These are phyloP conservation scores for Cicer bijugum DNA, from an alignment of 306 rosid species.

Conservation along the genomic window DNA sequence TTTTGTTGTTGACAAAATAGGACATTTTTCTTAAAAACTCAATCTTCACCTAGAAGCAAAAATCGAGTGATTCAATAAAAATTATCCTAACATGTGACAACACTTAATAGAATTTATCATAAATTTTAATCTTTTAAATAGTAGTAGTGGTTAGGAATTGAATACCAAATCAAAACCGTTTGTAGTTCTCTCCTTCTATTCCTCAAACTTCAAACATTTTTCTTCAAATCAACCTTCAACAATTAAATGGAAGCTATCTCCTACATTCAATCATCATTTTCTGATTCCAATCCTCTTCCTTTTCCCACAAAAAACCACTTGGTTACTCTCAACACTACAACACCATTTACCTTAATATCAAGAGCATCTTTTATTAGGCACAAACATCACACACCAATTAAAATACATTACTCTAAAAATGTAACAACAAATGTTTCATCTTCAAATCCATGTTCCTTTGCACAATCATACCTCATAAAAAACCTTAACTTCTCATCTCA, in stretches of 20 bases:
- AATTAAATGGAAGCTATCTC: not conserved
- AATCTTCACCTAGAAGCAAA: too few species aligned
- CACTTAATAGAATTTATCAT: not conserved
- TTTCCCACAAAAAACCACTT: not conserved
- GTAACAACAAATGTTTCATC: not conserved
- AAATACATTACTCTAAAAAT: not conserved
- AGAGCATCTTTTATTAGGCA: not conserved
- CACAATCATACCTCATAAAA: constrained; percentile 46
- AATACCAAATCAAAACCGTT: too few species aligned
- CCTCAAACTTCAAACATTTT: not conserved
- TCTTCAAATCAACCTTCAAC: not conserved
- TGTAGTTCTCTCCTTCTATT: not conserved
- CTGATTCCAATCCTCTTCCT: not conserved
- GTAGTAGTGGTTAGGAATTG: not conserved
- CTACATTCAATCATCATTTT: not conserved
- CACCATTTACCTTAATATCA: not conserved
- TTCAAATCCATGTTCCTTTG: constrained; percentile 23
- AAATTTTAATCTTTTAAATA: too few species aligned
- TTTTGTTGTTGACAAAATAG: too few species aligned
- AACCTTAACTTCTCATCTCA: constrained; percentile 43
- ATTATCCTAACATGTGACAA: not conserved
- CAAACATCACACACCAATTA: not conserved
- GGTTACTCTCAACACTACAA: not conserved
- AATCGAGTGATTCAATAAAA: not conserved
- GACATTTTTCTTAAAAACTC: too few species aligned